Evolutionary conservation across 192 early-diverging fungal genomes (phyloP), one percentile per base, ranked within the genome.

Genomic region (Linderina pennispora): DNA sequence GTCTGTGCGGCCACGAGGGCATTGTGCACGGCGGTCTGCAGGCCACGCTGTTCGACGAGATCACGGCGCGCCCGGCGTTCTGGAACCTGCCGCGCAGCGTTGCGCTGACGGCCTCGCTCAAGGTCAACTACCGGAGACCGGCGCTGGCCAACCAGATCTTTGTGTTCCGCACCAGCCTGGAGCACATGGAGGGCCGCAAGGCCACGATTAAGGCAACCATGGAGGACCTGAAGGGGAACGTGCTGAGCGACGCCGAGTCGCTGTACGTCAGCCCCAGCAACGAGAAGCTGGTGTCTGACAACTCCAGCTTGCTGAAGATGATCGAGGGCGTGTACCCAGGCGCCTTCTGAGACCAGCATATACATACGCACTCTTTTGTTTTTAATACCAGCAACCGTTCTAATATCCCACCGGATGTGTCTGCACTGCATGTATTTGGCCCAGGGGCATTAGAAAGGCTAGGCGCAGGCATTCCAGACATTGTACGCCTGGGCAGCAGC

Each of bases 11-110:
- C 8, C 90, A 92, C 58, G 72, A 80, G 16, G 78, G 77, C 32
- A 89, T 92, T 41, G 71, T 82, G 32, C 90, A 92, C 49, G 90
- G 90, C 26, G 87, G 83, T 23, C 65, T 87, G 7, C 71, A 81
- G 32, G 85, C 85, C 1, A 87, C 85, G 1, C 40, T 88, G 28
- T 65, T 87, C 43, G 87, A 89, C 70, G 84, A 86, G 56, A 74
- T 69, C 22, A 65, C 72, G 16, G 79, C 77, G 3, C 77, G 66
- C 33, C 66, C 79, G 21, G 80, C 76, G 35, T 61, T 78, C 53
- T 66, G 65, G 50, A 63, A 72, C 36, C 62, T 87, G 11, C 87
- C 87, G 8, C 78, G 78, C 53, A 80, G 77, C 37, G 66, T 80
- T 25, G 87, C 80, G 1, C 76, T 87, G 40, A 90, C 87, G 6